These are phyloP conservation scores for Gossypium longicalyx DNA, from an alignment of 345 rosid species.

Conservation along the genomic window DNA sequence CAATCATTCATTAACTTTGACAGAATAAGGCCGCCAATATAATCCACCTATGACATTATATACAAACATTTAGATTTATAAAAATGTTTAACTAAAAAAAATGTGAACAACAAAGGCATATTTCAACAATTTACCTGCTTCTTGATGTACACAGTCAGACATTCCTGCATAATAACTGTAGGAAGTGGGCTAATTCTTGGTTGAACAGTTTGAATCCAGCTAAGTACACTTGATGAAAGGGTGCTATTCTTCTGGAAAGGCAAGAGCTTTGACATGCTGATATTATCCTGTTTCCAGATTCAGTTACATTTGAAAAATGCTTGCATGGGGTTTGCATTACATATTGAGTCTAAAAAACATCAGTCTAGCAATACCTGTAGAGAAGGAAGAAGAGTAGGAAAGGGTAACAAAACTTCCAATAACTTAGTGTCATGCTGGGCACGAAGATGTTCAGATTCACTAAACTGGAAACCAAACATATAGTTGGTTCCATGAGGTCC, in stretches of 20 bases:
- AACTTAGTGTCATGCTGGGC: constrained; percentile 50
- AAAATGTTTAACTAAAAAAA: neutral
- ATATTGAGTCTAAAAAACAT: neutral
- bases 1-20: constrained; percentile 88
- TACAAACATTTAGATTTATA: constrained; percentile 18
- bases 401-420: constrained; percentile 78
- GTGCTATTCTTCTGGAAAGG: constrained; percentile 92
- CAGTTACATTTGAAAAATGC: constrained; percentile 16
- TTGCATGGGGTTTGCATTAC: constrained; percentile 1
- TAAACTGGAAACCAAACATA: constrained; percentile 70
- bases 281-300: constrained; percentile 51
- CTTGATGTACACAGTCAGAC: constrained; percentile 60
- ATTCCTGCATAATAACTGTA: constrained; percentile 78
- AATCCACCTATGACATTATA: constrained; percentile 58
- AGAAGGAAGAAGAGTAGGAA: constrained; percentile 89
- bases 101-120: constrained; percentile 12
- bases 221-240: constrained; percentile 68
- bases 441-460: constrained; percentile 51
- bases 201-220: constrained; percentile 63
- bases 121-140: constrained; percentile 58
- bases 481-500: constrained; percentile 58
- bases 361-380: constrained; percentile 49
- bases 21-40: constrained; percentile 66
- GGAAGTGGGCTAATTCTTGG: constrained; percentile 67
- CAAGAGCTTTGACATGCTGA: constrained; percentile 58